A percentile compares a stretch with the other conserved stretches of the same genome.
These are phyloP conservation scores for Chaetomiaceae sp. DNA, from an alignment of 2,329 filamentous ascomycete genomes.

Conservation along the genomic window DNA sequence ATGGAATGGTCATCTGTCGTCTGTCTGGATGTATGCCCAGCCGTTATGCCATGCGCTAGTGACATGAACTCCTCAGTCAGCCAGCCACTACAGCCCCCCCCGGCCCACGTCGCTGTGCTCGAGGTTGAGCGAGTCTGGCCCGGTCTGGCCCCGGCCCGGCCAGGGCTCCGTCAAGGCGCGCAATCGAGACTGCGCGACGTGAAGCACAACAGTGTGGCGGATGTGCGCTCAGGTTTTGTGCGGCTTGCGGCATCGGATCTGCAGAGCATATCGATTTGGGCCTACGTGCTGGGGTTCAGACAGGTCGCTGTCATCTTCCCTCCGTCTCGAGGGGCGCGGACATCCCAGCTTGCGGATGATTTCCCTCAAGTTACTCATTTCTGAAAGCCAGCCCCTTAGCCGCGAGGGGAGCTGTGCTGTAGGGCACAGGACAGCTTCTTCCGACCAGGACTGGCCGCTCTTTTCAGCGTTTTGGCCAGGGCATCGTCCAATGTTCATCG, in stretches of 20 bases:
- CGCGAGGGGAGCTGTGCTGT: too few species aligned
- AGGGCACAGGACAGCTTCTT: too few species aligned
- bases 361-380: too few species aligned
- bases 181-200: constrained; percentile 2
- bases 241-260: not conserved
- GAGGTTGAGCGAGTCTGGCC: not conserved
- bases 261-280: too few species aligned
- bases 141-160: not conserved
- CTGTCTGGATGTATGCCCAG: constrained; percentile 1
- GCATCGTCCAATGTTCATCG: too few species aligned
- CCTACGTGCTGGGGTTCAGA: too few species aligned
- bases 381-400: too few species aligned
- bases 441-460: too few species aligned
- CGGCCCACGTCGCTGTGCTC: not conserved
- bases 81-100: not conserved
- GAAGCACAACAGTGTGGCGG: constrained; percentile 3
- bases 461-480: too few species aligned
- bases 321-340: too few species aligned
- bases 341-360: too few species aligned
- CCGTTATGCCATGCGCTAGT: not conserved
- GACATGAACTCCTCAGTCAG: not conserved
- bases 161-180: not conserved
- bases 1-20: constrained; percentile 15
- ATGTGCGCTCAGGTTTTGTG: not conserved
- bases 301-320: too few species aligned